Evolutionary conservation across 495 filamentous ascomycete species (phyloP), one percentile per base, ranked within the genome.

Genomic region (Penicillium ochrochloron): DNA sequence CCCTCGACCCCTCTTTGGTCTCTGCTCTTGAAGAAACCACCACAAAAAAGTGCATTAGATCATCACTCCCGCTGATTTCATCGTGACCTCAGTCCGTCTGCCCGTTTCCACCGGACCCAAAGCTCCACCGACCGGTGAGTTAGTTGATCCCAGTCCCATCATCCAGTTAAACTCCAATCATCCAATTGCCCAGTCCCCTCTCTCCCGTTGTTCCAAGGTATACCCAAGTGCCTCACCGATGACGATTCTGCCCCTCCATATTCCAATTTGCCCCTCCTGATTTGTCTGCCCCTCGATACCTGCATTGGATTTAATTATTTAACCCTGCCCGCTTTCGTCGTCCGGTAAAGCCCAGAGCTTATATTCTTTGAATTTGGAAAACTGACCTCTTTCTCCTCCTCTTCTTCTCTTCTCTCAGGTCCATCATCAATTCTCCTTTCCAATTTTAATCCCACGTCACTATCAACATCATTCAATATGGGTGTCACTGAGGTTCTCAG

Each of bases 401-500:
- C 34, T 53, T 35, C 25, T 60, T 62, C 59, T 44, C 67, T 60
- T 58, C 41, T 51, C 29, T 25, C 53, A 60, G 56, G 53, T 62
- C 48, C 60, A 42, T 44, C 50, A 8, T 41, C 60, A 34, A 59
- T 57, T 46, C 61, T 23, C 59, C 60, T 46, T 50, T 35, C 55
- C 41, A 64, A 59, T 59, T 51, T 68, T 25, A 48, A 65, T 17
- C 21, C 21, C 23, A 33, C 17, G 21, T 48, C 31, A 52, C 14
- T 31, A 53, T 35, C 63, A 70, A 46, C 51, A 66, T 70, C 78
- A 86, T 64, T 69, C 78, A 86, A 65, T 72, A 90, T 90, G 87
- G 87, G 88, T 86, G 83, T 77, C 70, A 72, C 80, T 66, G 86
- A 90, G 62, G 78, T 88, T 74, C 86, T 95, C 56, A 85, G 76